These are phyloP conservation scores for Daldinia sp. DNA, from an alignment of 2,329 filamentous ascomycete genomes.

Conservation along the genomic window DNA sequence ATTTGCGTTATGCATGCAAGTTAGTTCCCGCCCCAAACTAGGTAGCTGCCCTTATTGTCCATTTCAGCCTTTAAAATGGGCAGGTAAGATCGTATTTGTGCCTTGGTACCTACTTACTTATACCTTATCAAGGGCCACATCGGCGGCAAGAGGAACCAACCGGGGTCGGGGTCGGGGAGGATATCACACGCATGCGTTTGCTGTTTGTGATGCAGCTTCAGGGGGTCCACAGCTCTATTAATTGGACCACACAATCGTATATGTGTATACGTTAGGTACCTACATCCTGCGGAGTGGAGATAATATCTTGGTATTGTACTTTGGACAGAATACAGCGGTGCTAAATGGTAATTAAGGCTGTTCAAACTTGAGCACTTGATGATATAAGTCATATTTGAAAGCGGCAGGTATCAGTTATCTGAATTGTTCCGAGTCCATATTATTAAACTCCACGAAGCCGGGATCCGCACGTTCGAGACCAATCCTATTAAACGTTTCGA, in stretches of 20 bases:
- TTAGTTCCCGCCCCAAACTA: conserved; percentile 6
- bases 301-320: too few relatives aligned
- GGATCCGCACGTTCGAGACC: not conserved
- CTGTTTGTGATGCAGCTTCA: conserved; percentile 14
- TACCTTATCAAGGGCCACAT: conserved; percentile 5
- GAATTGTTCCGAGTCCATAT: not conserved
- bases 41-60: not conserved
- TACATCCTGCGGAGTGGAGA: too few relatives aligned
- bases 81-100: conserved; percentile 1
- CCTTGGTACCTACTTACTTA: not conserved
- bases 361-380: too few relatives aligned
- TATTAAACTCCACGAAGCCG: not conserved
- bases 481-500: too few relatives aligned
- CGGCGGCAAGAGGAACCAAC: conserved; percentile 28
- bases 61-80: conserved; percentile 16
- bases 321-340: too few relatives aligned
- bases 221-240: not conserved
- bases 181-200: conserved; percentile 24
- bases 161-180: conserved; percentile 15
- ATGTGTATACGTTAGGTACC: not conserved
- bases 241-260: conserved; percentile 9
- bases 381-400: too few relatives aligned
- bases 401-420: not conserved
- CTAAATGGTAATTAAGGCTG: too few relatives aligned
- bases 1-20: not conserved